Base-by-base conservation (phyloP, 768 basidiomycete genomes). In the Suillus bovinus region DNA sequence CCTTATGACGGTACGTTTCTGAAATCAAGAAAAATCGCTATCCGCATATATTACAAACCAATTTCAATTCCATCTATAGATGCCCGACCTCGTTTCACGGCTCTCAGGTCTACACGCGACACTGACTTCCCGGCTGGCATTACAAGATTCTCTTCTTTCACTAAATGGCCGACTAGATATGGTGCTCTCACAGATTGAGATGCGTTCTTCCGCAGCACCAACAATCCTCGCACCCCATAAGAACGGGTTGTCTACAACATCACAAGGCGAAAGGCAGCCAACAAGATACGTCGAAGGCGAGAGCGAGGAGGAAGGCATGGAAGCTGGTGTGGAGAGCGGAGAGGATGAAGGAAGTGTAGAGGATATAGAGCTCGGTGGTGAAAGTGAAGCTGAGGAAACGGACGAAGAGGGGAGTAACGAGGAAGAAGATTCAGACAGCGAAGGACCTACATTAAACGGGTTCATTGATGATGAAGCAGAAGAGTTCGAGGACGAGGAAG, bases 141-240 rank as follows among this genome's bases (percentile, higher is more conserved):
- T 98, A 52, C 92, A 97, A 65, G 89, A 94, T 65, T 91, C 88
- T 61, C 81, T 99, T 22, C 80, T 96, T 11, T 86, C 91, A 2
- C 81, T 99, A 46, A 91, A 87, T 63, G 97, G 97, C 31, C 86
- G 94, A 61, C 81, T 99, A 33, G 96, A 98, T 71, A 91, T 95
- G 80, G 93, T 97, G 27, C 82, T 98, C 55, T 90, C 94, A 0
- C 97, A 99, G 72, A 91, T 98, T 60, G 92, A 96, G 72, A 83
- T 95, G 78, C 86, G 96, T 24, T 86, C 91, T 33, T 86, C 90
- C n/a, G 78, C 81, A 16, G 84, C 85, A 13, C 90, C 88, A 24
- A 81, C 86, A 3, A 80, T 84, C 5, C 71, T 87, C 52, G 74
- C 79, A 17, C 76, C 80, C 17, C 80, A 76, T 53, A 77, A 76